Base-by-base conservation (phyloP, 805 yeast genomes). In the Kodamaea fukazawae region DNA sequence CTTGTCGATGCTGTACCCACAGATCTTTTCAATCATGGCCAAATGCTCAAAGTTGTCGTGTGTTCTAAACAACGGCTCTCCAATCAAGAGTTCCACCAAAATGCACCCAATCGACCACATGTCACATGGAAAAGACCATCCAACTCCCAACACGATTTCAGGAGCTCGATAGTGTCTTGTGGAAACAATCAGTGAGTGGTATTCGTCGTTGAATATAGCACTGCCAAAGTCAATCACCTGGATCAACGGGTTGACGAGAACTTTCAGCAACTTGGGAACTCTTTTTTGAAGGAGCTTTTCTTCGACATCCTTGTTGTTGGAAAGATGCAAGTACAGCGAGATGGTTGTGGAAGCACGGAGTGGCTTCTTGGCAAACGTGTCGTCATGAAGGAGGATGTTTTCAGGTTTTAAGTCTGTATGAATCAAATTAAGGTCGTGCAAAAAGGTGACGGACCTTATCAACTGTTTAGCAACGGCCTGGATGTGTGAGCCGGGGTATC, bases 341-440 rank as follows among this genome's bases (percentile, higher is more conserved):
- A 63, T 58, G 18, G 63, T 60, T 1, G 74, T 63, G 15, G 54
- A 51, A 34, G 65, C 57, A 16, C 50, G 45, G 38, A 64, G 53
- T 31, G 58, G 62, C 49, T 70, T 70, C 34, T 70, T 63, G 10
- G 48, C 51, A 42, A 56, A 76, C 1, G 74, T 60, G 51, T 72
- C 78, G 51, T 79, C 77, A 42, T 77, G 76, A 25, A 89, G 67
- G 25, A 93, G 62, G 31, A 93, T 85, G 58, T 93, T 93, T 61
- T 93, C 99, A 1, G 99, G 99, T 64, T 93, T 93, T 50, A 93
- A 71, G 61, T 93, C 99, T 0, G 99, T 93, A 63, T 93, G 99
- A 31, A 93, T 87, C 35, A 93, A 73, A 38, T 84, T 86, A 57
- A 93, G 70, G 54, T 87, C 96, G 60, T 93, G 99, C 46, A 93